These are phyloP conservation scores for Zangia roseola DNA, from an alignment of 768 basidiomycete species.

Conservation along the genomic window DNA sequence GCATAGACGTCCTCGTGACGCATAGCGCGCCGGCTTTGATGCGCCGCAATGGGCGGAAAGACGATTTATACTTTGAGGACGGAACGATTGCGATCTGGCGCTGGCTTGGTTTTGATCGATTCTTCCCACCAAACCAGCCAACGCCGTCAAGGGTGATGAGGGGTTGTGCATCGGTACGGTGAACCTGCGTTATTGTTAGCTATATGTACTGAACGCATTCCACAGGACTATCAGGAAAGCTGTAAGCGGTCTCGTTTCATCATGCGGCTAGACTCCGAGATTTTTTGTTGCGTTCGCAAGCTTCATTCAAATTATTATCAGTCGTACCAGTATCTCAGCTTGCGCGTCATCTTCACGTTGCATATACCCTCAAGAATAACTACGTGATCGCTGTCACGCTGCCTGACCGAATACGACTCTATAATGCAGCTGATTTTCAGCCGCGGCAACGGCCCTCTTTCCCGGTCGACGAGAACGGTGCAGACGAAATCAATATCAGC, in stretches of 20 bases:
- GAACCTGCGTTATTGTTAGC: background rate
- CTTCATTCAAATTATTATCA: slow-evolving; percentile 65
- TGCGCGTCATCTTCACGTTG: slow-evolving; percentile 39
- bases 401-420: slow-evolving; percentile 39
- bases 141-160: slow-evolving; percentile 41
- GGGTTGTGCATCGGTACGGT: slow-evolving; percentile 60
- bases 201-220: slow-evolving; percentile 1
- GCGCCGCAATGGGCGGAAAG: slow-evolving; percentile 26
- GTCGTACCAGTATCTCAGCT: slow-evolving; percentile 43
- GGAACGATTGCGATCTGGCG: slow-evolving; percentile 62
- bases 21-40: slow-evolving; percentile 55
- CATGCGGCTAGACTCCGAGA: slow-evolving; percentile 3
- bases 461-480: slow-evolving; percentile 34
- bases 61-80: slow-evolving; percentile 35
- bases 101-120: slow-evolving; percentile 66
- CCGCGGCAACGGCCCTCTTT: slow-evolving; percentile 44
- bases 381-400: slow-evolving; percentile 52
- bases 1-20: slow-evolving; percentile 51
- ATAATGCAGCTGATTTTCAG: slow-evolving; percentile 47
- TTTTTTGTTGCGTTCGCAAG: slow-evolving; percentile 32
- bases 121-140: slow-evolving; percentile 50
- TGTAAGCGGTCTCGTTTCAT: slow-evolving; percentile 41
- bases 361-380: slow-evolving; percentile 45
- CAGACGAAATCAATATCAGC: slow-evolving; percentile 21
- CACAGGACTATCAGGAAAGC: slow-evolving; percentile 75